These are phyloP conservation scores for Lyophyllum decastes DNA, from an alignment of 768 basidiomycete species.

Conservation along the genomic window DNA sequence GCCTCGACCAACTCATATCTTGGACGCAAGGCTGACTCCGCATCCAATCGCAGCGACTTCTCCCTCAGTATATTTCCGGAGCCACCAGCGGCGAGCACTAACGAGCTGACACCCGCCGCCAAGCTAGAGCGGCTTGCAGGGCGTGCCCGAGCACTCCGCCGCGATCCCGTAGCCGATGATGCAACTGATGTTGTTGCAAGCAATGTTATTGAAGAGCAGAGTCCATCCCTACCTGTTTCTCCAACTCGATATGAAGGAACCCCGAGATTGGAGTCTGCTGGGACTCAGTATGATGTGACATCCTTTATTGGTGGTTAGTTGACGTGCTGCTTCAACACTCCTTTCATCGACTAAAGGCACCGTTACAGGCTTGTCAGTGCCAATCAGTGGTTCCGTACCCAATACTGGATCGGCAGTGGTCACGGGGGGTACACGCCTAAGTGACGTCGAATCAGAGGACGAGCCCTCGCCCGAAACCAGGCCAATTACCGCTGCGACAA, in stretches of 20 bases:
- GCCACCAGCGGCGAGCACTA: slow-evolving; percentile 42
- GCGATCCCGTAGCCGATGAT: neutral
- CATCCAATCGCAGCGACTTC: slow-evolving; percentile 51
- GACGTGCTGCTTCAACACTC: neutral
- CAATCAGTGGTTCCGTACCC: slow-evolving; percentile 11
- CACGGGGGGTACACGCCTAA: slow-evolving; percentile 6
- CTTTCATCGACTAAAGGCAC: neutral
- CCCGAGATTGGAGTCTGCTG: slow-evolving; percentile 40
- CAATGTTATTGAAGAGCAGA: neutral
- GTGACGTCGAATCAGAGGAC: slow-evolving; percentile 20
- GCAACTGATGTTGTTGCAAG: neutral
- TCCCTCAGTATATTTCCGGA: slow-evolving; percentile 72
- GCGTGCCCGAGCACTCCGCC: slow-evolving; percentile 8
- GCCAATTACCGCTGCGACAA: neutral
- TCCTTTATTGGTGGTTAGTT: slow-evolving; percentile 64
- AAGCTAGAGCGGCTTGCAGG: slow-evolving; percentile 7
- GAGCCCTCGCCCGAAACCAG: slow-evolving; percentile 1
- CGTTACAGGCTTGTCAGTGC: slow-evolving; percentile 23
- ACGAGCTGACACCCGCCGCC: slow-evolving; percentile 1
- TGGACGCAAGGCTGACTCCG: slow-evolving; percentile 30
- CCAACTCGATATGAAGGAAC: slow-evolving; percentile 14
- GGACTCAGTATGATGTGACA: slow-evolving; percentile 69
- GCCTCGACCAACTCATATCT: slow-evolving; percentile 17
- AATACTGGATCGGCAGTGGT: slow-evolving; percentile 1
- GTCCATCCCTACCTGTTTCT: slow-evolving; percentile 11